phyloP scores from a whole-genome alignment of 2,329 filamentous ascomycete species.

The Sclerotinia subarctica region DNA sequence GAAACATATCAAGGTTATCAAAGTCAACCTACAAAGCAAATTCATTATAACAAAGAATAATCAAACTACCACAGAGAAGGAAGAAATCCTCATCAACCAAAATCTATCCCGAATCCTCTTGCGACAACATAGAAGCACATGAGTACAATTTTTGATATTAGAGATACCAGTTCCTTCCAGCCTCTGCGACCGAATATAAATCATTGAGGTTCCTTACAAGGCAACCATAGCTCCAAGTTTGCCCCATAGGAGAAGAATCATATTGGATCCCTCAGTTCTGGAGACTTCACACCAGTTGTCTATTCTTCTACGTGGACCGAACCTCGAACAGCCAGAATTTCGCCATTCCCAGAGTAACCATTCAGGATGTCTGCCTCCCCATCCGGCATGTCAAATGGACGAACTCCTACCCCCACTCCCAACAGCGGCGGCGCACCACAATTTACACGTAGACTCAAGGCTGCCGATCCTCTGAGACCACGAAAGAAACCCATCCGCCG shows the following conservation, averaged over 20 bases:
- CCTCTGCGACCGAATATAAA: neutral
- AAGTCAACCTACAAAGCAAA: constrained; percentile 17
- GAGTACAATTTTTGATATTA: neutral
- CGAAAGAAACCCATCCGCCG: constrained; percentile 51
- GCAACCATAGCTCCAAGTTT: neutral
- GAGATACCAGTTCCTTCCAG: neutral
- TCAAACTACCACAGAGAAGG: neutral
- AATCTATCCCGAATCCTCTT: neutral
- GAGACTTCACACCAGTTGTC: neutral
- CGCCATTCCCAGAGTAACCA: neutral
- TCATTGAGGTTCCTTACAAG: neutral
- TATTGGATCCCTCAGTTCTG: neutral
- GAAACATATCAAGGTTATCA: constrained; percentile 10
- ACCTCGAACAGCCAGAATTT: neutral
- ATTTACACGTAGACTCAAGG: constrained; percentile 48
- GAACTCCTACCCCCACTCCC: constrained; percentile 48
- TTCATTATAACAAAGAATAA: constrained; percentile 3
- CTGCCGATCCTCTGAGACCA: constrained; percentile 61
- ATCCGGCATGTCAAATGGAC: constrained; percentile 46
- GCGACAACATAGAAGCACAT: neutral
- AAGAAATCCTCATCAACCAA: neutral
- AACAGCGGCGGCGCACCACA: constrained; percentile 47
- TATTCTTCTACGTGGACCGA: neutral
- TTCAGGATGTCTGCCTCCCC: constrained; percentile 44
- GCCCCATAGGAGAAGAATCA: too few species aligned